phyloP scores from a whole-genome alignment of 2,329 filamentous ascomycete genomes.

The Aureobasidium zeae region DNA sequence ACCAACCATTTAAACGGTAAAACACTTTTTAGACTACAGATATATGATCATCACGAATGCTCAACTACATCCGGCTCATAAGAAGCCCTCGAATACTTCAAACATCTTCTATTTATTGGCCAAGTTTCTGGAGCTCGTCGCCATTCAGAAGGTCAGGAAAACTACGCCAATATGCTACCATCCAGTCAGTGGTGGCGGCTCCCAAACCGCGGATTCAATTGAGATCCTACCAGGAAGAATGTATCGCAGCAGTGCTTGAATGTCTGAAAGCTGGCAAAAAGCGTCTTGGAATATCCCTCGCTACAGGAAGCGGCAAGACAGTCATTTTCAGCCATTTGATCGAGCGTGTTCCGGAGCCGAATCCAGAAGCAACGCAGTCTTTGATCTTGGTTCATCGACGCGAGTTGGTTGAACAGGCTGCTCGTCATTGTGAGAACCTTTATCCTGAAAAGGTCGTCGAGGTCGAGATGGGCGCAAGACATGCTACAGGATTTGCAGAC shows the following conservation, averaged over 20 bases:
- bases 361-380: constrained; percentile 58
- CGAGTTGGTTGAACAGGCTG: constrained; percentile 91
- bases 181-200: constrained; percentile 3
- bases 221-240: constrained; percentile 80
- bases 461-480: constrained; percentile 77
- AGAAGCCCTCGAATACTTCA: not conserved
- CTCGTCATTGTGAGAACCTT: constrained; percentile 66
- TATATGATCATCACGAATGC: not conserved
- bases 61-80: not conserved
- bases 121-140: too few relatives aligned
- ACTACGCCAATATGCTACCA: not conserved
- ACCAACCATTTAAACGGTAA: too few relatives aligned
- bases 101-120: not conserved
- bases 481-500: constrained; percentile 72
- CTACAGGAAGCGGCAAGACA: constrained; percentile 82
- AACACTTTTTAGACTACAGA: too few relatives aligned
- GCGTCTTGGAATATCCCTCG: constrained; percentile 71
- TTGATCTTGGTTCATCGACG: constrained; percentile 86
- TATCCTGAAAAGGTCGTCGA: constrained; percentile 78
- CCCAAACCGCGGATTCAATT: constrained; percentile 44
- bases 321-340: constrained; percentile 97
- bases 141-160: not conserved
- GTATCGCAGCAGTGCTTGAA: constrained; percentile 66
- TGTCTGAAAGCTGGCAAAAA: constrained; percentile 62
- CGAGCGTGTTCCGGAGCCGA: constrained; percentile 55